A percentile compares a stretch with the other conserved stretches of the same genome.
These are phyloP conservation scores for Monascus purpureus DNA, from an alignment of 495 filamentous ascomycete genomes.

Conservation along the genomic window DNA sequence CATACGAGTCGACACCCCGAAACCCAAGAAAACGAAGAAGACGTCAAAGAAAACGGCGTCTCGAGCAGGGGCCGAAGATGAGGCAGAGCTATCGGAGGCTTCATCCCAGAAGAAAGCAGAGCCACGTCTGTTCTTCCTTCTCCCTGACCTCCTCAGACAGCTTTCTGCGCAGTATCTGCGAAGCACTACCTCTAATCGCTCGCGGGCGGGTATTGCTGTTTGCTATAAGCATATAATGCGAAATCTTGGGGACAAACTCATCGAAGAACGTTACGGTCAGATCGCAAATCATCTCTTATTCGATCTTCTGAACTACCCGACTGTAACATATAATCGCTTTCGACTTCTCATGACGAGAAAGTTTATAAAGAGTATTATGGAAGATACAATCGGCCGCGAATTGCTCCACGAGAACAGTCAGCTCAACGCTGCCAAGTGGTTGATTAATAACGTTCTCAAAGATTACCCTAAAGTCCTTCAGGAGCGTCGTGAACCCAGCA, in stretches of 20 bases:
- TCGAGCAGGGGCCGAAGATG: constrained; percentile 56
- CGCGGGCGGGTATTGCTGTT: constrained; percentile 69
- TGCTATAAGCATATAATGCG: constrained; percentile 75
- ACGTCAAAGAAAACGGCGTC: constrained; percentile 55
- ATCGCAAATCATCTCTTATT: constrained; percentile 70
- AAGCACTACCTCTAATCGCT: constrained; percentile 63
- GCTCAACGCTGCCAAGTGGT: constrained; percentile 58
- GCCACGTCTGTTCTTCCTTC: constrained; percentile 52
- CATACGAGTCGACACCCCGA: constrained; percentile 36
- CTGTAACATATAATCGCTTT: constrained; percentile 73
- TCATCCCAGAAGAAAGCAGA: constrained; percentile 58
- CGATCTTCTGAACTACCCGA: constrained; percentile 64
- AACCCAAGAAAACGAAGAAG: constrained; percentile 61
- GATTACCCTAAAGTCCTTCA: constrained; percentile 90
- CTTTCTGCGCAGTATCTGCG: constrained; percentile 73
- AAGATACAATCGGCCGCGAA: constrained; percentile 66
- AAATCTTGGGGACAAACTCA: constrained; percentile 55
- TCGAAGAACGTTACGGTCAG: constrained; percentile 65
- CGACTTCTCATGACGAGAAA: constrained; percentile 72
- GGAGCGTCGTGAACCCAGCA: constrained; percentile 79
- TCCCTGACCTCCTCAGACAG: constrained; percentile 67
- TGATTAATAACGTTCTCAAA: constrained; percentile 82
- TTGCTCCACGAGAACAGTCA: constrained; percentile 84
- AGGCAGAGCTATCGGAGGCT: constrained; percentile 50
- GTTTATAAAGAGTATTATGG: constrained; percentile 71